These are phyloP conservation scores for Diaporthe ampelina DNA, from an alignment of 2,329 filamentous ascomycete genomes.

Conservation along the genomic window DNA sequence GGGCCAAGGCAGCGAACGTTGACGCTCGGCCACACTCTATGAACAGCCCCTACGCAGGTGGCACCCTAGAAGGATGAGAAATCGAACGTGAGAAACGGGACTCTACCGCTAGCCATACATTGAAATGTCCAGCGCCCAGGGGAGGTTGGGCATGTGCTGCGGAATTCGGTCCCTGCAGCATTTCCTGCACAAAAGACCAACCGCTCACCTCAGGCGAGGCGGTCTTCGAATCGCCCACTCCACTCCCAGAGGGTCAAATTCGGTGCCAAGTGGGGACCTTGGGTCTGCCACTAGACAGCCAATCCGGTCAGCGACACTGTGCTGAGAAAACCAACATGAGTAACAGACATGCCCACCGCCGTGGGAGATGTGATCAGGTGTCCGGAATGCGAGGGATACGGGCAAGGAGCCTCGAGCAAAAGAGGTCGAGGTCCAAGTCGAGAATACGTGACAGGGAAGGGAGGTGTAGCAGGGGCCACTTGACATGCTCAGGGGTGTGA, in stretches of 20 bases:
- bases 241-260: slow-evolving; percentile 13
- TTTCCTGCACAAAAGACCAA: background rate
- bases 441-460: slow-evolving; percentile 35
- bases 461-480: slow-evolving; percentile 20
- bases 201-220: background rate
- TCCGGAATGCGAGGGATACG: slow-evolving; percentile 28
- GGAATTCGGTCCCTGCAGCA: slow-evolving; percentile 11
- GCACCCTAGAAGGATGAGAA: slow-evolving; percentile 8
- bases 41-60: slow-evolving; percentile 10
- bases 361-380: slow-evolving; percentile 10
- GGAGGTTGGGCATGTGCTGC: slow-evolving; percentile 10
- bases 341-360: background rate
- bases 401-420: slow-evolving; percentile 10
- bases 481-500: slow-evolving; percentile 32
- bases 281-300: slow-evolving; percentile 16
- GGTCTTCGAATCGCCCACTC: background rate
- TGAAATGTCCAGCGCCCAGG: slow-evolving; percentile 5
- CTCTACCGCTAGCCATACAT: slow-evolving; percentile 20
- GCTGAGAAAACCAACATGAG: slow-evolving; percentile 11
- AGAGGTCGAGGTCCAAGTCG: slow-evolving; percentile 27
- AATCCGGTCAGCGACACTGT: slow-evolving; percentile 2
- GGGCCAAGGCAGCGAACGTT: slow-evolving; percentile 17
- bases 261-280: background rate
- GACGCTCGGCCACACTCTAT: slow-evolving; percentile 28
- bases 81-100: slow-evolving; percentile 23